Evolutionary conservation across 129 eudicot genomes (phyloP), one percentile per base, ranked within the genome.

Genomic region (Artemisia argyi): DNA sequence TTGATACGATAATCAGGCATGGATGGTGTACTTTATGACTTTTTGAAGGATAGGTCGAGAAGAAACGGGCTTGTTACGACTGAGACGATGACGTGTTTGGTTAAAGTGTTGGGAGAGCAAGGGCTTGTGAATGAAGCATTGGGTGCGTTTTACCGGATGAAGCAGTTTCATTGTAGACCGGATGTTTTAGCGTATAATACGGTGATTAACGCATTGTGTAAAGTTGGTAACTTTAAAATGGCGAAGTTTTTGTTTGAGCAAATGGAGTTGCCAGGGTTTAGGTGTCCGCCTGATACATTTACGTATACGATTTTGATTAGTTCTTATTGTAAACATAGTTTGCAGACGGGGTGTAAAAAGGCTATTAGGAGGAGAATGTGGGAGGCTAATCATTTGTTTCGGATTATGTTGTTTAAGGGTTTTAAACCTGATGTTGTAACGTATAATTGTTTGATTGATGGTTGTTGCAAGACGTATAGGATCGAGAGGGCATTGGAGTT

Each of bases 361-460:
- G 98, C 98, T 14, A 78, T 84, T 7, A 77, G 96, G 76, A 80
- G 96, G 77, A 76, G 98, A 39, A 63, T 94, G 74, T 94, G 97
- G 98, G 96, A 94, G 67, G 98, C 98, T 4, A 94, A 94, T 58
- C 97, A 94, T 74, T 73, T 94, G 73, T 90, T 94, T 42, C 80
- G 98, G 74, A 17, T 84, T 16, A 94, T 94, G 98, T 17, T 90
- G 68, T 94, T 88, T 22, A 90, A 90, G 80, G 98, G 98, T 46
- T 90, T 94, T 79, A 80, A 60, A 16, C 98, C 98, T 4, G 98
- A 94, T 75, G 90, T 94, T 72, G 97, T 94, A 16, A 94, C 98
- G 3, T 94, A 94, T 71, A 94, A 94, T 32, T 85, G 91, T 72
- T 78, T 94, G 86, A 94, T 88, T 48, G 91, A 94, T 74, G 98